A percentile compares a stretch with the other conserved stretches of the same genome.
Conservation (phyloP, 2,329 filamentous ascomycete species). For the Penicillium thymicola region DNA sequence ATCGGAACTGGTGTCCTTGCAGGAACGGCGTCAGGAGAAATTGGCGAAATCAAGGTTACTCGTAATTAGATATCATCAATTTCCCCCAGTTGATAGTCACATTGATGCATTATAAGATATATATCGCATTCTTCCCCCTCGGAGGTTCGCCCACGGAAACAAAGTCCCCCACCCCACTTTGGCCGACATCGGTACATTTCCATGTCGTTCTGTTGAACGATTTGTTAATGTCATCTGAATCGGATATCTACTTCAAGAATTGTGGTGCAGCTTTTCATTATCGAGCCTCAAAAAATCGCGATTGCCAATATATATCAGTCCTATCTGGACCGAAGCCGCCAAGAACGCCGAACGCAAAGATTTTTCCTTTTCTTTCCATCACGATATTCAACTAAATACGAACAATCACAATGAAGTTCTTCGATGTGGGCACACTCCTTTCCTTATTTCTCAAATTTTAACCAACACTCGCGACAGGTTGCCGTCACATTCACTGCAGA, state of each 20-base stretch:
- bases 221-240: background rate
- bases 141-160: background rate
- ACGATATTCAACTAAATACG: background rate
- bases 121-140: background rate
- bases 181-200: background rate
- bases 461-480: constrained; percentile 16
- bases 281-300: too few relatives aligned
- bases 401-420: background rate
- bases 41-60: constrained; percentile 25
- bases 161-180: background rate
- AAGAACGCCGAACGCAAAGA: background rate
- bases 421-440: background rate
- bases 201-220: background rate
- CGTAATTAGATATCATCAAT: background rate
- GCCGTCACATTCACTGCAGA: constrained; percentile 31
- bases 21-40: constrained; percentile 39
- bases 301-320: background rate
- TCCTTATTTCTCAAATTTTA: too few relatives aligned
- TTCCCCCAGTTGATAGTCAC: background rate
- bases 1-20: constrained; percentile 53
- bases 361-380: background rate
- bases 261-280: background rate
- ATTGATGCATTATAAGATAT: background rate
- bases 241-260: too few relatives aligned
- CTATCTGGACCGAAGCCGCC: background rate